Evolutionary conservation across 2,329 filamentous ascomycete species (phyloP).

Genomic region (Penicillium sp.): DNA sequence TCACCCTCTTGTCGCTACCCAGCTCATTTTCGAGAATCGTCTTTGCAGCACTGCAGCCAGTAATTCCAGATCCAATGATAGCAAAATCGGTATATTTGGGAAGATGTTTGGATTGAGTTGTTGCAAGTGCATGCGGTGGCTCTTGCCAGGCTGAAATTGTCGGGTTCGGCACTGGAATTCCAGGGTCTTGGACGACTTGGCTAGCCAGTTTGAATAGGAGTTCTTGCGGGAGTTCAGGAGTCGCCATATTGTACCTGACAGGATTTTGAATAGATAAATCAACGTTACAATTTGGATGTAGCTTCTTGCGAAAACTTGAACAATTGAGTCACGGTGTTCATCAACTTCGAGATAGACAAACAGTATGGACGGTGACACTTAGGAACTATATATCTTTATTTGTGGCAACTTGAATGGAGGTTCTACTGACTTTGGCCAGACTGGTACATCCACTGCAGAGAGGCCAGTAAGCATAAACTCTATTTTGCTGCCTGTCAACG

Average conservation of each 20-base stretch:
- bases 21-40: constrained; percentile 21
- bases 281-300: no score
- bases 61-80: constrained; percentile 34
- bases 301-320: no score
- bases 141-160: constrained; percentile 25
- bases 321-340: no score
- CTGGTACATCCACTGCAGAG: no score
- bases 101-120: constrained; percentile 21
- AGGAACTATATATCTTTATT: no score
- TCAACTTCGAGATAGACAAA: no score
- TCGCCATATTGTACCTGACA: not conserved
- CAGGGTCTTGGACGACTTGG: not conserved
- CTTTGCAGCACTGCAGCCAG: constrained; percentile 29
- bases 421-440: no score
- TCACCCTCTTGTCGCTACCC: constrained; percentile 16
- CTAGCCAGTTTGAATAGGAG: not conserved
- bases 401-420: no score
- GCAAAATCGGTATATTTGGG: constrained; percentile 25
- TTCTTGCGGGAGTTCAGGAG: not conserved
- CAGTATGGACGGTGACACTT: no score
- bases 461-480: no score
- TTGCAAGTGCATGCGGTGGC: constrained; percentile 21
- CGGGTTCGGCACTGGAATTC: not conserved
- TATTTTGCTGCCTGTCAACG: no score
- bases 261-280: no score